These are phyloP conservation scores for Lenwebbia sp. DNA, from an alignment of 345 rosid species.

Conservation along the genomic window DNA sequence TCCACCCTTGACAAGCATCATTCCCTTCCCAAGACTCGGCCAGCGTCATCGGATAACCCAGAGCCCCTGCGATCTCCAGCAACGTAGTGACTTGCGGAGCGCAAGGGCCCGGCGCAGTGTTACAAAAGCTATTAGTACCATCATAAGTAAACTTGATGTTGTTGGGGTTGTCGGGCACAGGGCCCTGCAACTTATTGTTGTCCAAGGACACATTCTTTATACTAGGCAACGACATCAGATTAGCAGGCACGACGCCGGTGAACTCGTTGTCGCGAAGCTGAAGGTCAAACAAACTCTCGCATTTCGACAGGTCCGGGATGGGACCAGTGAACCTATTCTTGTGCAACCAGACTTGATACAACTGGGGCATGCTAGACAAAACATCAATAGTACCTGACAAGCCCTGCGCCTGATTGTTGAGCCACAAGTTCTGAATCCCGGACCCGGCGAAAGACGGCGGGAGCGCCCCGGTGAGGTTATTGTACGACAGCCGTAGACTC, in stretches of 20 bases:
- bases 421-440: slow-evolving; percentile 39
- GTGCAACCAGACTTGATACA: slow-evolving; percentile 61
- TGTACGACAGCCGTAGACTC: slow-evolving; percentile 49
- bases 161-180: slow-evolving; percentile 35
- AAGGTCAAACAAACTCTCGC: slow-evolving; percentile 40
- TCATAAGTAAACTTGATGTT: slow-evolving; percentile 9
- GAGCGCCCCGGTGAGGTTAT: slow-evolving; percentile 54
- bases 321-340: slow-evolving; percentile 62
- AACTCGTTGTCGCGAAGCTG: slow-evolving; percentile 64
- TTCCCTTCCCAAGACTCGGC: slow-evolving; percentile 76
- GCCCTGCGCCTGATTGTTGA: slow-evolving; percentile 57
- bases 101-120: slow-evolving; percentile 19
- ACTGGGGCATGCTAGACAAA: slow-evolving; percentile 38
- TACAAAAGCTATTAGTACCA: slow-evolving; percentile 39
- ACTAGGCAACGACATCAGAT: slow-evolving; percentile 25
- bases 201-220: slow-evolving; percentile 39
- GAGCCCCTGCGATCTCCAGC: slow-evolving; percentile 51
- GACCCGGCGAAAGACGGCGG: slow-evolving; percentile 48
- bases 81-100: slow-evolving; percentile 45
- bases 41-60: slow-evolving; percentile 50
- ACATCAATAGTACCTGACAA: slow-evolving; percentile 51
- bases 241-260: slow-evolving; percentile 50
- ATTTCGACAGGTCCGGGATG: slow-evolving; percentile 63
- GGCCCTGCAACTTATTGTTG: slow-evolving; percentile 75
- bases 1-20: slow-evolving; percentile 50